phyloP scores from a whole-genome alignment of 306 rosid species.

The Sophora flavescens region DNA sequence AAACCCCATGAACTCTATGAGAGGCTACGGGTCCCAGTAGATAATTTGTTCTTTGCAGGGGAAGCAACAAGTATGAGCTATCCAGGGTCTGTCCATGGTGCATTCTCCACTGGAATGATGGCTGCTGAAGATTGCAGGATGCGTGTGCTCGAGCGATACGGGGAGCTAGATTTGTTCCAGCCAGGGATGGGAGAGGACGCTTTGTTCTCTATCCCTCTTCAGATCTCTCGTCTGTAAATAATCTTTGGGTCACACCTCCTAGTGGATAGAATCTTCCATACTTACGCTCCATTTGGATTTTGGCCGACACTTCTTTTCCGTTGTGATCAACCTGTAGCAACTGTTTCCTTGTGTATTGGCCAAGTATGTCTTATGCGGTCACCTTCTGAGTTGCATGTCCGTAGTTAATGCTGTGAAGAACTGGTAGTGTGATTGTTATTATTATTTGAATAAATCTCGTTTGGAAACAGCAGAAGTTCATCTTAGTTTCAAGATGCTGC shows the following conservation, averaged over 20 bases:
- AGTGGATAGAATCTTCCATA: neutral
- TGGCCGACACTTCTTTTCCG: neutral
- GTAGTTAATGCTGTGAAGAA: conserved; percentile 24
- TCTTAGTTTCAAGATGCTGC: conserved; percentile 18
- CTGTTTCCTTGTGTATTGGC: neutral
- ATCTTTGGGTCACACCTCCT: conserved; percentile 36
- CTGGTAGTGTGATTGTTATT: conserved; percentile 18
- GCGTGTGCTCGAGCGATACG: conserved; percentile 95
- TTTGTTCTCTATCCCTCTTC: conserved; percentile 65
- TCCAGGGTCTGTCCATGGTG: conserved; percentile 98
- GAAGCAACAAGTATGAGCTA: conserved; percentile 85
- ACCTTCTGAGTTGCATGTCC: neutral
- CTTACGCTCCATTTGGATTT: neutral
- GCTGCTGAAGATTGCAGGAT: conserved; percentile 99
- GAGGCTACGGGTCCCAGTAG: conserved; percentile 91
- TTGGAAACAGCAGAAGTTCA: neutral
- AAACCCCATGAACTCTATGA: conserved; percentile 93
- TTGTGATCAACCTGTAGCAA: neutral
- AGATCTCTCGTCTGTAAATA: conserved; percentile 91
- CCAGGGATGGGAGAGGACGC: conserved; percentile 85
- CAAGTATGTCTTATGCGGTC: neutral
- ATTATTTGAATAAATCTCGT: too few relatives aligned
- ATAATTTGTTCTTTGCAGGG: conserved; percentile 96
- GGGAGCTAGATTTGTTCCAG: conserved; percentile 84
- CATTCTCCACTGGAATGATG: conserved; percentile 89